These are phyloP conservation scores for Fragaria ananassa DNA, from an alignment of 306 rosid genomes.

Conservation along the genomic window DNA sequence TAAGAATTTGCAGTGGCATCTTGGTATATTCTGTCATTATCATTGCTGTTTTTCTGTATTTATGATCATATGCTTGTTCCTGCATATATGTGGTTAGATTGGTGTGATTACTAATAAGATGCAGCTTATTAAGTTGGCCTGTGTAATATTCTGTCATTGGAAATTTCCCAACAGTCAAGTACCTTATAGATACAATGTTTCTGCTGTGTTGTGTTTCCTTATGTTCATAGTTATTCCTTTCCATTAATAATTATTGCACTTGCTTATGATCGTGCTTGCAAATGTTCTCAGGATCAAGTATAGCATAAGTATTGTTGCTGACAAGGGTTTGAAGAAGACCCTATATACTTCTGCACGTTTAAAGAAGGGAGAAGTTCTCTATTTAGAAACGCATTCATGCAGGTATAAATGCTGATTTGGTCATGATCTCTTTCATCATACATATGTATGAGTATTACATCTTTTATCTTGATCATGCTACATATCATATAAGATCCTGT, in stretches of 20 bases:
- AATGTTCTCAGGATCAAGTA: constrained; percentile 73
- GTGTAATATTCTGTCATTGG: neutral
- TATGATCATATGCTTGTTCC: neutral
- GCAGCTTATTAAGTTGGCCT: neutral
- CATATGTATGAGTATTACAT: neutral
- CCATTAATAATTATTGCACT: neutral
- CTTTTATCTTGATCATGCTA: neutral
- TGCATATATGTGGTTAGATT: neutral
- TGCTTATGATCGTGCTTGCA: constrained; percentile 19
- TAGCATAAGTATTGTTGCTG: constrained; percentile 96
- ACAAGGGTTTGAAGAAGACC: constrained; percentile 88
- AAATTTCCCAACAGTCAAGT: neutral
- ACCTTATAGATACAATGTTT: neutral
- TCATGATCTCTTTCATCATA: neutral
- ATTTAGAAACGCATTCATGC: constrained; percentile 79
- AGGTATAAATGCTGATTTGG: constrained; percentile 48
- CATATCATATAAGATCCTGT: neutral
- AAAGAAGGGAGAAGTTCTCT: constrained; percentile 96
- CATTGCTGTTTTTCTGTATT: neutral
- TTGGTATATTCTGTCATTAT: neutral
- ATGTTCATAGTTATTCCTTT: neutral
- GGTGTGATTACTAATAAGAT: neutral
- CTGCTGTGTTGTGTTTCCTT: neutral
- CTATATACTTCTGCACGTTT: constrained; percentile 87
- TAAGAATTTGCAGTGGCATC: neutral